Evolutionary conservation across 2,329 filamentous ascomycete species (phyloP), one percentile per base, ranked within the genome.

Genomic region (Ophiostoma quercus): DNA sequence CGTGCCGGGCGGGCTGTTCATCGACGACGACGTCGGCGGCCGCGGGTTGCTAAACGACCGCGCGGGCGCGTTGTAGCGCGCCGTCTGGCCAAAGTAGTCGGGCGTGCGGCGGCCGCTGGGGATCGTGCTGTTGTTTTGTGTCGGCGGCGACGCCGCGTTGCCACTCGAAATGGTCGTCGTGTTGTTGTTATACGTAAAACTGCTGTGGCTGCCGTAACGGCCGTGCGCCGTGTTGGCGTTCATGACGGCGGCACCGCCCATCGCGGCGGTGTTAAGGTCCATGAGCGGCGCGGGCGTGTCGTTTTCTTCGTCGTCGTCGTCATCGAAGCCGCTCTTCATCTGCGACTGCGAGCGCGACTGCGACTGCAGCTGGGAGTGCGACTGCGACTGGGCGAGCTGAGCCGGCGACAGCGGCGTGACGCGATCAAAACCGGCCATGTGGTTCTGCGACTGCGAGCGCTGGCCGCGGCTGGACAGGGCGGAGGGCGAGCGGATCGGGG

Each of bases 21-120:
- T 39, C 34, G 67, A 63, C 74, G 73, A 39, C 22, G 70, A 66
- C 2, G 71, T 69, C 37, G 84, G 84, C 7, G 83, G 82, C 34
- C 83, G 80, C 4, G 85, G 85, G 73, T 82, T 85, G 67, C 85
- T 87, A 75, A 84, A 87, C 0, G 85, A 87, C 69, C 83, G 80
- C 67, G 80, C 79, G 32, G 85, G 85, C 8, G 84, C 79, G 74
- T 85, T 82, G 73, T 87, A 87, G 71, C 82, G 80, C 37, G 83
- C 82, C n/a, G 84, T 81, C 65, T 81, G 79, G 67, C 82, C 84
- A 75, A 86, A 87, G 75, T 84, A 87, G 74, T 87, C 85, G 70
- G 84, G 83, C 16, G 83, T 84, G 73, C 79, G 79, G 71, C 82
- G 81, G 71, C 82, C 82, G 72, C 73, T 73, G 67, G 75, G 73